Evolutionary conservation across 2,329 filamentous ascomycete genomes (phyloP).

Genomic region (Plenodomus tracheiphilus): DNA sequence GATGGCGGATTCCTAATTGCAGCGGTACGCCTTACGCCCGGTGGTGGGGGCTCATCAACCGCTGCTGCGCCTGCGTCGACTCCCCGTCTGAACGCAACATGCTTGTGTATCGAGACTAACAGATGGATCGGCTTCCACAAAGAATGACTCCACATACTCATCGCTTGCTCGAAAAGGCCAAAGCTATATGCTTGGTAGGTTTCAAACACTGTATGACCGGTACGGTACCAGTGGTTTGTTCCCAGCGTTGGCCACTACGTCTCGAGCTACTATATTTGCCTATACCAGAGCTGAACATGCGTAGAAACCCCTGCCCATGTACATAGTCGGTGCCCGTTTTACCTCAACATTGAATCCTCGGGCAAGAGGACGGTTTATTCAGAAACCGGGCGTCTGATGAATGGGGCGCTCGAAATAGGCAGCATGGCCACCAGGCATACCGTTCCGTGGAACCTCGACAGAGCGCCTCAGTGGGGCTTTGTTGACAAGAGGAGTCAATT

Average conservation of each 20-base stretch:
- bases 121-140: background rate
- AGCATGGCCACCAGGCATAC: background rate
- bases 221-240: background rate
- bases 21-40: slow-evolving; percentile 22
- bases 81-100: background rate
- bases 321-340: too few species aligned
- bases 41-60: slow-evolving; percentile 18
- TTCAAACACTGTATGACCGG: background rate
- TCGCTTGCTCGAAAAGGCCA: background rate
- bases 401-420: background rate
- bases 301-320: too few species aligned
- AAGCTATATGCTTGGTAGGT: background rate
- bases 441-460: background rate
- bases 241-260: background rate
- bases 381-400: background rate
- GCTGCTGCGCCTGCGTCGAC: slow-evolving; percentile 23
- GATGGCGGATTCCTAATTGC: slow-evolving; percentile 2
- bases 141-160: background rate
- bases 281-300: too few species aligned
- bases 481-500: background rate
- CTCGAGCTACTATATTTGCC: too few species aligned
- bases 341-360: background rate
- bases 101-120: background rate
- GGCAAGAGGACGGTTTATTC: background rate
- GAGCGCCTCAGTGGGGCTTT: background rate